These are phyloP conservation scores for Fistulinella staudtii DNA, from an alignment of 1,284 basidiomycete genomes.

Conservation along the genomic window DNA sequence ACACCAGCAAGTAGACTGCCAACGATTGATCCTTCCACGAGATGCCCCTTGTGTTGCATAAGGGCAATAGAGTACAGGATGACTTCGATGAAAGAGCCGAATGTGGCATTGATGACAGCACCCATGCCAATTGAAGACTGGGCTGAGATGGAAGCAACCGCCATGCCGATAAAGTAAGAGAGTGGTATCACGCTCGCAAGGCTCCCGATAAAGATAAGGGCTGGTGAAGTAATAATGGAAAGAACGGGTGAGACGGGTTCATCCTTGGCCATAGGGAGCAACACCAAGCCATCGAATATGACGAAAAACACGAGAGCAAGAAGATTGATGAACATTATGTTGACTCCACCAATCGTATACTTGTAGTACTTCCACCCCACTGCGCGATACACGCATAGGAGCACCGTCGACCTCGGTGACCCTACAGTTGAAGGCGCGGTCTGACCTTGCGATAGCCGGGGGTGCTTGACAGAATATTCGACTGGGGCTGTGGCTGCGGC, in stretches of 20 bases:
- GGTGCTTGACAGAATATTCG: conserved; percentile 53
- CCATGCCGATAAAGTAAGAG: conserved; percentile 99
- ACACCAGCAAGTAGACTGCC: conserved; percentile 94
- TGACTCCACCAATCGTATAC: conserved; percentile 98
- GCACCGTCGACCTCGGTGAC: conserved; percentile 73
- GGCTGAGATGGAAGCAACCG: conserved; percentile 96
- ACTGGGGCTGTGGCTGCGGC: conserved; percentile 25
- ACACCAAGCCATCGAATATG: conserved; percentile 88
- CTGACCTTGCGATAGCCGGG: conserved; percentile 64
- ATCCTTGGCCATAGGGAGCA: conserved; percentile 69
- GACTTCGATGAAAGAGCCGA: conserved; percentile 98
- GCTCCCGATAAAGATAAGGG: conserved; percentile 82
- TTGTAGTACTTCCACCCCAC: conserved; percentile 95
- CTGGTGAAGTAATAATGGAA: conserved; percentile 67
- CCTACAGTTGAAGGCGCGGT: conserved; percentile 67
- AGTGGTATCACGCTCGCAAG: conserved; percentile 94
- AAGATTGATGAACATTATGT: conserved; percentile 98
- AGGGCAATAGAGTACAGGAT: conserved; percentile 91
- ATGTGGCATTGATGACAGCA: conserved; percentile 99
- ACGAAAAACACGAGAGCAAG: conserved; percentile 93
- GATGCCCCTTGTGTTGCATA: conserved; percentile 83
- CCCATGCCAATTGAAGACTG: conserved; percentile 99
- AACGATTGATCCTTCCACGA: conserved; percentile 97
- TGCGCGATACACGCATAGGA: conserved; percentile 94
- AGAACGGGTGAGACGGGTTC: conserved; percentile 67